A percentile compares a stretch with the other conserved stretches of the same genome.
These are phyloP conservation scores for Lumnitzera racemosa DNA, from an alignment of 345 rosid species.

Conservation along the genomic window DNA sequence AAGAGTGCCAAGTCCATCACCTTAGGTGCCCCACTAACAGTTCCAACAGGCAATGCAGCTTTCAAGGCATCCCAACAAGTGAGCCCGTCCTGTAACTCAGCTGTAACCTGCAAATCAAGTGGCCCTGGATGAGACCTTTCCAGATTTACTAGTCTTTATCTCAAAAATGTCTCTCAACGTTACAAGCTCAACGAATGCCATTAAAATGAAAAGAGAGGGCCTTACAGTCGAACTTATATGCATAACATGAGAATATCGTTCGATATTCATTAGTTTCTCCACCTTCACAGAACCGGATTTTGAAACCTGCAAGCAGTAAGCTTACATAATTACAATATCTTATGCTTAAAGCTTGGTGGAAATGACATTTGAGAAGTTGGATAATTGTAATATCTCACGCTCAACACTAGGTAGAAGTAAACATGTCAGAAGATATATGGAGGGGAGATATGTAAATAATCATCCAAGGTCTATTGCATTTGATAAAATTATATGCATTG, in stretches of 20 bases:
- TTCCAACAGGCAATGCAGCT: conserved; percentile 86
- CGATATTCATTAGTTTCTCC: conserved; percentile 85
- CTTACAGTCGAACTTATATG: conserved; percentile 94
- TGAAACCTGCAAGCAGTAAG: conserved; percentile 42
- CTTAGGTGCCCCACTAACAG: conserved; percentile 95
- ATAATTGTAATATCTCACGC: too few relatives aligned
- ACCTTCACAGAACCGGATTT: conserved; percentile 76
- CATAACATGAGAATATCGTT: conserved; percentile 89
- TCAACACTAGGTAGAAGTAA: too few relatives aligned
- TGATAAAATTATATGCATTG: too few relatives aligned
- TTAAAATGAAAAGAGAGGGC: not conserved
- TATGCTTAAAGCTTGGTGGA: too few relatives aligned
- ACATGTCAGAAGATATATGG: too few relatives aligned
- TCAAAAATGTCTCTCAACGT: not conserved
- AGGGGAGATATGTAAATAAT: too few relatives aligned
- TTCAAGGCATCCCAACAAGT: conserved; percentile 75
- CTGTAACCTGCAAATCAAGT: conserved; percentile 50
- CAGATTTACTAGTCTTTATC: too few relatives aligned
- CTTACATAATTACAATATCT: too few relatives aligned
- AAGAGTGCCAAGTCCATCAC: conserved; percentile 12
- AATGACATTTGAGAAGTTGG: too few relatives aligned
- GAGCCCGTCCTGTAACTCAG: conserved; percentile 62
- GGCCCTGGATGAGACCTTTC: too few relatives aligned
- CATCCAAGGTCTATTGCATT: too few relatives aligned
- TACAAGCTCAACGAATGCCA: not conserved